Percentiles rank a stretch among this genome's conserved stretches.
These are phyloP conservation scores for Solanum chmielewskii DNA, from an alignment of 257 asterid species.

Conservation along the genomic window DNA sequence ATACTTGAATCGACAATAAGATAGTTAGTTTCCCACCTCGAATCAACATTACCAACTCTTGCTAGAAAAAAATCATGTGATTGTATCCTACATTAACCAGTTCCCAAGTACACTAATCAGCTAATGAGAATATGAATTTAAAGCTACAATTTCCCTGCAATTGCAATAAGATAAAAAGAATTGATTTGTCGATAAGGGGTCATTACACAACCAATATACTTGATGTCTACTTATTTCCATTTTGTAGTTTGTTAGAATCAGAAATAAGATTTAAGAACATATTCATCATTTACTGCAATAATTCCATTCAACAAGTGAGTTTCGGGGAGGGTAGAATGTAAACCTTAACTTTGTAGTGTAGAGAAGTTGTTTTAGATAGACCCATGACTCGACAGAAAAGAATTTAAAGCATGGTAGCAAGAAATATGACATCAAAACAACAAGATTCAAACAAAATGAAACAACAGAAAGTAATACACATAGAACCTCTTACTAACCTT, in stretches of 20 bases:
- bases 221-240: not conserved
- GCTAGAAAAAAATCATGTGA: not conserved
- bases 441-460: too few relatives aligned
- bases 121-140: not conserved
- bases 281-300: not conserved
- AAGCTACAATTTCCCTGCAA: not conserved
- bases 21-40: not conserved
- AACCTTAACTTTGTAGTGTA: too few relatives aligned
- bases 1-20: not conserved
- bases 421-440: too few relatives aligned
- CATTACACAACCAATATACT: not conserved
- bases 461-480: too few relatives aligned
- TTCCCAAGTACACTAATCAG: not conserved
- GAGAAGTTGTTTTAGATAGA: too few relatives aligned
- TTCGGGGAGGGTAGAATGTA: accelerated
- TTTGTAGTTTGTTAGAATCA: too few relatives aligned
- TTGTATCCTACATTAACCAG: not conserved
- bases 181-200: not conserved
- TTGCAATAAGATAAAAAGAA: not conserved
- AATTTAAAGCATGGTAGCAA: too few relatives aligned
- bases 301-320: not conserved
- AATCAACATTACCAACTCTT: not conserved
- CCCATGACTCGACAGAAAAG: too few relatives aligned
- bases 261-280: too few relatives aligned
- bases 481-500: too few relatives aligned